Base-by-base conservation (phyloP, 306 rosid species). In the Inga laurina region DNA sequence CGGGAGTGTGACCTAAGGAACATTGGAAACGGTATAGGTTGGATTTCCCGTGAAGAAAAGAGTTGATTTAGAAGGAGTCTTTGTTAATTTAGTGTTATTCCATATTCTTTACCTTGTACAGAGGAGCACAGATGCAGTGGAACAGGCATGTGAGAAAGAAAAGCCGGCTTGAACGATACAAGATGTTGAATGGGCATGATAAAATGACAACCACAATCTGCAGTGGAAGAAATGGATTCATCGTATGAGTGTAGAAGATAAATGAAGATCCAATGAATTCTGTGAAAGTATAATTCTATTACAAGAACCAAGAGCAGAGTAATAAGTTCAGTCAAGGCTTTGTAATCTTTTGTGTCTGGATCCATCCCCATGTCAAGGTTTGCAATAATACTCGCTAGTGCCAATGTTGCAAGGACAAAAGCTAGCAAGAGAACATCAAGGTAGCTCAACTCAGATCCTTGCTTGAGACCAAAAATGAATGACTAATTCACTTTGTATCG, bases 301-400 rank as follows among this genome's bases (percentile, higher is more conserved):
- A 91, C 97, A 75, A 90, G 62, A 71, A 90, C 81, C 74, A 91
- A 82, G 74, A 80, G n/a, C 49, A 91, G 87, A 18, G 97, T 96
- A 52, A 93, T 76, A 75, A 93, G 89, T 82, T 93, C 97, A 65
- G 91, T 89, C 43, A 89, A 12, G 22, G 77, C 80, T 88, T 86
- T 49, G 80, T 76, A 93, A 3, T 89, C 83, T 51, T 79, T 68
- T 16, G 92, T 89, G 41, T 41, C 68, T 21, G 89, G 90, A 83
- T 93, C 91, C 86, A 91, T 84, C 77, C 91, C 85, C 96, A 93
- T 90, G 87, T 93, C 91, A 37, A 93, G 94, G 73, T 91, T 93
- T 21, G 86, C 83, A 72, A 91, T 90, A 66, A 93, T 94, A 64
- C 85, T 74, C 44, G 88, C 84, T 6, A 93, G 84, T 34, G 93